Conservation (phyloP, 192 early-diverging fungal genomes). For the Podila epicladia region DNA sequence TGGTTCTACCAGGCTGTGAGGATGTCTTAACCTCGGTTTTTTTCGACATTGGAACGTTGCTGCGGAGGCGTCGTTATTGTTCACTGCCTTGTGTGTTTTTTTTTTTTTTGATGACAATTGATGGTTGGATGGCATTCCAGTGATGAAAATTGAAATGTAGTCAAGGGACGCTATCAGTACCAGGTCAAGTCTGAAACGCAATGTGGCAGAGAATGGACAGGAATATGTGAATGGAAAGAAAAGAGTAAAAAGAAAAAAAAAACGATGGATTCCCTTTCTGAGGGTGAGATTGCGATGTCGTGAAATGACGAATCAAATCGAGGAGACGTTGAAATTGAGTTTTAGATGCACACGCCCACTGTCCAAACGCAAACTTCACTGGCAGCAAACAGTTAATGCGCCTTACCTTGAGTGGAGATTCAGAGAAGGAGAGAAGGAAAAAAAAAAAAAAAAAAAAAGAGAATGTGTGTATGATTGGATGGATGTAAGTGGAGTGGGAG, state of each 20-base stretch:
- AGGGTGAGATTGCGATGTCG: conserved; percentile 3
- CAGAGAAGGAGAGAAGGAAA: neutral
- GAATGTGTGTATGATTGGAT: neutral
- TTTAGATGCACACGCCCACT: too few species aligned
- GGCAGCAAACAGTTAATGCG: too few species aligned
- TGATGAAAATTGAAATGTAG: neutral
- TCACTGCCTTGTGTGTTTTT: too few species aligned
- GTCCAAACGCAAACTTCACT: too few species aligned
- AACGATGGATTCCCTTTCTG: neutral
- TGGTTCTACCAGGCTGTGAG: conserved; percentile 5
- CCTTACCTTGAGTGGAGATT: neutral
- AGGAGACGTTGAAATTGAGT: neutral
- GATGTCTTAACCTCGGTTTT: conserved; percentile 28
- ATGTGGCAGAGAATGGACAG: neutral
- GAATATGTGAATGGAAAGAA: neutral
- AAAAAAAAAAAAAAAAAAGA: neutral
- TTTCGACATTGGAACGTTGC: conserved; percentile 31
- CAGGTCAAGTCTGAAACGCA: neutral
- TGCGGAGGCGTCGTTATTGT: neutral
- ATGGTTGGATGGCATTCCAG: neutral
- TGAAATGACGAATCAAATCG: conserved; percentile 21
- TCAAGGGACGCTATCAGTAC: neutral
- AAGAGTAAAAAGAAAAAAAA: neutral
- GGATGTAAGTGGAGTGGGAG: neutral
- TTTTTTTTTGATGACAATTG: neutral